Conservation (phyloP, 768 basidiomycete genomes). For the Boletus bicolor region DNA sequence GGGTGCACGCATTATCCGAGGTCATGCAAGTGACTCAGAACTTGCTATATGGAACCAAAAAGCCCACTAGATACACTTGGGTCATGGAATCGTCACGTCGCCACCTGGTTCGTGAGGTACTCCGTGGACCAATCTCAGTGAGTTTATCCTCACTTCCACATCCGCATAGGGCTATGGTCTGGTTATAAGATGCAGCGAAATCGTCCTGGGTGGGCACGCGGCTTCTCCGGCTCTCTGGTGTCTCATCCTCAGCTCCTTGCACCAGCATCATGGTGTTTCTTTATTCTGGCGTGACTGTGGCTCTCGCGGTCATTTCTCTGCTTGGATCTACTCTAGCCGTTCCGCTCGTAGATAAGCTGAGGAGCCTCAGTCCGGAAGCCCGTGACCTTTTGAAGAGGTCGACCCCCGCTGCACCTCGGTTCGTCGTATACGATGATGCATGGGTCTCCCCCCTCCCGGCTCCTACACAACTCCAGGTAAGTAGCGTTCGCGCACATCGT, state of each 20-base stretch:
- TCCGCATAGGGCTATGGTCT: background rate
- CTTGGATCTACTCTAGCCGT: constrained; percentile 6
- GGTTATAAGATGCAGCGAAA: constrained; percentile 4
- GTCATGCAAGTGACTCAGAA: background rate
- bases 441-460: constrained; percentile 44
- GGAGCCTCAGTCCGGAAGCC: constrained; percentile 15
- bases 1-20: background rate
- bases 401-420: constrained; percentile 47
- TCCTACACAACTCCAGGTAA: constrained; percentile 41
- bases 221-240: background rate
- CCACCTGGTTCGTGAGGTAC: background rate
- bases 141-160: background rate
- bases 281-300: background rate
- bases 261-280: constrained; percentile 12
- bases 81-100: background rate
- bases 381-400: constrained; percentile 17
- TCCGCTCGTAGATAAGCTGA: constrained; percentile 17
- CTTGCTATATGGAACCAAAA: background rate
- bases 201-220: background rate
- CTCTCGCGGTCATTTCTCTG: constrained; percentile 1
- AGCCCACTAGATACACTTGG: background rate
- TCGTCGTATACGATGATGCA: constrained; percentile 37
- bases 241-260: background rate
- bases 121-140: background rate
- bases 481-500: background rate